phyloP scores from a whole-genome alignment of 768 basidiomycete genomes.

The Amanita rubescens region DNA sequence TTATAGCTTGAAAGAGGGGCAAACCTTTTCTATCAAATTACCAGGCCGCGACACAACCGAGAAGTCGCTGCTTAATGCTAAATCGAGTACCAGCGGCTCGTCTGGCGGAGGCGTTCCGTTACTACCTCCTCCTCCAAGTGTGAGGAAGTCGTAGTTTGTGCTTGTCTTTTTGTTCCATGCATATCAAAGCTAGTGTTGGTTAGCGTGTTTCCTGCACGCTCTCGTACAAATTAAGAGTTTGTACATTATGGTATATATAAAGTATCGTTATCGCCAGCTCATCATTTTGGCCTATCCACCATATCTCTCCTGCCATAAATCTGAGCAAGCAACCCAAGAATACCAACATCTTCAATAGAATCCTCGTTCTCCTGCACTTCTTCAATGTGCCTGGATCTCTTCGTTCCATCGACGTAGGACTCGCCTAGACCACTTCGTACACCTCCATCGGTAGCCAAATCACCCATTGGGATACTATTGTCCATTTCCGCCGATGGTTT shows the following conservation, averaged over 20 bases:
- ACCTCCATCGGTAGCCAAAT: conserved; percentile 43
- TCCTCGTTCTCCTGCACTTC: conserved; percentile 56
- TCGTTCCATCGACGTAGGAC: conserved; percentile 69
- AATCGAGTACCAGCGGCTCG: conserved; percentile 27
- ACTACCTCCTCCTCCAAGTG: conserved; percentile 79
- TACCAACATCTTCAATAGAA: conserved; percentile 68
- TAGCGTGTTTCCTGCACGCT: conserved; percentile 14
- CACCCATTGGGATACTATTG: conserved; percentile 32
- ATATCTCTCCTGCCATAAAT: conserved; percentile 63
- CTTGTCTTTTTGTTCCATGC: background rate
- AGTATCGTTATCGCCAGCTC: background rate
- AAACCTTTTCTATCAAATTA: conserved; percentile 88
- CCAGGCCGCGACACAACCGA: conserved; percentile 61
- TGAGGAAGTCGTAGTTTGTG: conserved; percentile 24
- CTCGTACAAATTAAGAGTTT: background rate
- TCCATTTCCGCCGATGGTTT: conserved; percentile 3
- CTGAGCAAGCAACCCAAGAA: conserved; percentile 79
- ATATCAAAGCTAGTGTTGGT: background rate
- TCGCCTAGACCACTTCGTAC: conserved; percentile 59
- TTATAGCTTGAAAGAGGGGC: conserved; percentile 89
- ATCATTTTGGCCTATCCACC: conserved; percentile 39
- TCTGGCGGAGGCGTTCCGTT: conserved; percentile 40
- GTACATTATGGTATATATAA: conserved; percentile 1
- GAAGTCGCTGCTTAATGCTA: conserved; percentile 19
- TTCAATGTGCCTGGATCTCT: conserved; percentile 34